Conservation (phyloP, 306 rosid species). For the Parietaria judaica region DNA sequence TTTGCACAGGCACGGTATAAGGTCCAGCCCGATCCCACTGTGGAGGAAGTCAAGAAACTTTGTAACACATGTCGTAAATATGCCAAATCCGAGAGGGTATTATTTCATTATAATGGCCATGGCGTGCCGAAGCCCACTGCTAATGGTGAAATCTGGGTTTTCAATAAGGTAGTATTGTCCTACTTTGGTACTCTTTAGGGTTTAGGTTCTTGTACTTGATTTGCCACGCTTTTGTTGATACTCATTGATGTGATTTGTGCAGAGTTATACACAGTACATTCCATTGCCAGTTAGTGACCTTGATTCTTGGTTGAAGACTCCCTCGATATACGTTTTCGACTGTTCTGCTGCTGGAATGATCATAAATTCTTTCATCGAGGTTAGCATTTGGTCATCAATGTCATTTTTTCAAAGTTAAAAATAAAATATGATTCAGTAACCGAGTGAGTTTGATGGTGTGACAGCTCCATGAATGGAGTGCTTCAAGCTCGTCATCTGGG, state of each 20-base stretch:
- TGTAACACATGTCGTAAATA: conserved; percentile 75
- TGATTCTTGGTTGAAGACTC: conserved; percentile 98
- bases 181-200: conserved; percentile 5
- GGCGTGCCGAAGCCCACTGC: conserved; percentile 98
- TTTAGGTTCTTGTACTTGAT: background rate
- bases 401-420: too few species aligned
- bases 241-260: conserved; percentile 26
- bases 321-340: conserved; percentile 95
- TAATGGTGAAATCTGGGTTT: conserved; percentile 98
- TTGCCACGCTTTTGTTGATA: background rate
- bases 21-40: conserved; percentile 89
- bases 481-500: conserved; percentile 63
- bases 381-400: conserved; percentile 14
- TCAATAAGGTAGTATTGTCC: conserved; percentile 64
- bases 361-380: conserved; percentile 79
- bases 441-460: conserved; percentile 17
- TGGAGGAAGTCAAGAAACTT: conserved; percentile 97
- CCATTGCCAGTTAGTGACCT: conserved; percentile 86
- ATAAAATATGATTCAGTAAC: background rate
- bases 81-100: conserved; percentile 90
- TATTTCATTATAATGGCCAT: conserved; percentile 97
- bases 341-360: conserved; percentile 96
- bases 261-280: conserved; percentile 97
- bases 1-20: conserved; percentile 76
- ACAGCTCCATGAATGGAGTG: conserved; percentile 77